Conservation (phyloP, 441 rosid genomes). For the Croton setiger region DNA sequence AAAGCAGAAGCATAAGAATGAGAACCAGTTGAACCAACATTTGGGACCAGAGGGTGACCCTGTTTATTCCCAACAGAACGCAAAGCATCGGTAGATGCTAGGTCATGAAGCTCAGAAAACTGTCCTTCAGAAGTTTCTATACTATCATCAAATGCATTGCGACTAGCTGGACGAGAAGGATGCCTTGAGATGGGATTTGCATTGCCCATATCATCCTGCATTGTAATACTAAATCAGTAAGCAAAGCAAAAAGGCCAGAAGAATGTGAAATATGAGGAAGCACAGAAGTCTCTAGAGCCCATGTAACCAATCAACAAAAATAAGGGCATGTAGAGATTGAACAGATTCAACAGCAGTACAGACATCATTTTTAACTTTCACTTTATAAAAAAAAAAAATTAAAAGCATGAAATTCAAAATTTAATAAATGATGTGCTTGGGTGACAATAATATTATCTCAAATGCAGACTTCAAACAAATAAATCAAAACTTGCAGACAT, state of each 20-base stretch:
- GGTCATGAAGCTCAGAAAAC: constrained; percentile 40
- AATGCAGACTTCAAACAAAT: background rate
- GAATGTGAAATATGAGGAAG: background rate
- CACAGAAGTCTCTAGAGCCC: background rate
- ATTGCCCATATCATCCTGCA: constrained; percentile 56
- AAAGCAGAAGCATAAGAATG: constrained; percentile 61
- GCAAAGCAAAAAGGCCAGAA: constrained; percentile 3
- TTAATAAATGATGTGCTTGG: too few relatives aligned
- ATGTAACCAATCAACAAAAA: background rate
- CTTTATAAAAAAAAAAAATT: background rate
- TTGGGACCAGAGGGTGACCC: constrained; percentile 24
- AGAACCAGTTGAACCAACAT: constrained; percentile 41
- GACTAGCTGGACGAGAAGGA: constrained; percentile 59
- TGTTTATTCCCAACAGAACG: constrained; percentile 33
- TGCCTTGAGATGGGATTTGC: constrained; percentile 40
- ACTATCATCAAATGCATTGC: constrained; percentile 47
- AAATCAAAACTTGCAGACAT: background rate
- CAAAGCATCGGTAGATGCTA: constrained; percentile 37
- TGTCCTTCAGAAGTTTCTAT: constrained; percentile 43
- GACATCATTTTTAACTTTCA: background rate
- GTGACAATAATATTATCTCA: too few relatives aligned
- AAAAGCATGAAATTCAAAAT: background rate
- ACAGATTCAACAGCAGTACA: background rate
- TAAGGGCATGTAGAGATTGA: background rate
- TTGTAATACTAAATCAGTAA: constrained; percentile 24